Evolutionary conservation across 768 basidiomycete genomes (phyloP).

Genomic region (Russula emetica): DNA sequence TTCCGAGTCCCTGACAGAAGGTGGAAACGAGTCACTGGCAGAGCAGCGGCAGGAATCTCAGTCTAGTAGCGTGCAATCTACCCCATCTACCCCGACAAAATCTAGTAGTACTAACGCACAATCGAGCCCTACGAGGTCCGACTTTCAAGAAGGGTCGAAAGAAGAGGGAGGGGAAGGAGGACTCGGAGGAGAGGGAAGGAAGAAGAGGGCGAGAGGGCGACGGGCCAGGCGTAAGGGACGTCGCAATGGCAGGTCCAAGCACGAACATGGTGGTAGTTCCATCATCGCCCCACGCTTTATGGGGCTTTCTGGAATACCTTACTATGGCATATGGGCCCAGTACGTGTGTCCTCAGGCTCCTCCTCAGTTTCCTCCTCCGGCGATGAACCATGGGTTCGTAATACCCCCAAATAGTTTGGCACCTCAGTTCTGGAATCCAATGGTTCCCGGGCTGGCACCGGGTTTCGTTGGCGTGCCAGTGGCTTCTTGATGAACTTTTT

Average conservation of each 20-base stretch:
- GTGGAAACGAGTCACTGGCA: too few species aligned
- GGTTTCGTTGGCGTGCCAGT: too few species aligned
- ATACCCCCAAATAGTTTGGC: too few species aligned
- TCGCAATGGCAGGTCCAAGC: background rate
- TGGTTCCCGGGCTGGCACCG: too few species aligned
- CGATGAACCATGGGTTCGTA: too few species aligned
- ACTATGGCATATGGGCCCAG: background rate
- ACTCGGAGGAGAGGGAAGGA: too few species aligned
- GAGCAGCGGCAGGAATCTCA: background rate
- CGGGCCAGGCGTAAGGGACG: background rate
- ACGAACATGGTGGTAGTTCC: background rate
- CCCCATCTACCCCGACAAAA: background rate
- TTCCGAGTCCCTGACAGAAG: background rate
- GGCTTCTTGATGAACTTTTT: too few species aligned
- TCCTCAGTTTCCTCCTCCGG: too few species aligned
- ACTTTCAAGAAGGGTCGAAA: background rate
- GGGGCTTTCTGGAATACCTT: background rate
- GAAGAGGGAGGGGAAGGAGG: background rate
- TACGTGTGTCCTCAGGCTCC: background rate
- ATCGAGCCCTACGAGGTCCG: background rate
- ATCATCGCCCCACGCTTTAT: conserved; percentile 15
- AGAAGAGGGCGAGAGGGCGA: background rate
- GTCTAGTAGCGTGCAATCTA: background rate
- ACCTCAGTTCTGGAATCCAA: background rate
- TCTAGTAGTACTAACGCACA: background rate